Conservation (phyloP, 83 land plant species). For the Diphasiastrum complanatum region DNA sequence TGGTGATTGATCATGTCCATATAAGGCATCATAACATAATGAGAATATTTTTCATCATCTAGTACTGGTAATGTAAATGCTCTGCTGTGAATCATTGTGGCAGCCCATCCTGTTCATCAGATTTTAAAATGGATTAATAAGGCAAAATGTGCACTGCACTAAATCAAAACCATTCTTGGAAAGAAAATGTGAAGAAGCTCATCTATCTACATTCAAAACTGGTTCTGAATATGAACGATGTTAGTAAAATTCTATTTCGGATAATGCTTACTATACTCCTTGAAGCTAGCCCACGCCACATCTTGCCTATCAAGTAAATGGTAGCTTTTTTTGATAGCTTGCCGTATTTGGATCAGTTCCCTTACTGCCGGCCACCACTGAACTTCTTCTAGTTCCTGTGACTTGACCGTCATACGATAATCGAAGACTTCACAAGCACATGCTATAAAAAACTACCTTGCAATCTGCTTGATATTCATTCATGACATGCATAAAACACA, state of each 20-base stretch:
- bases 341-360: conserved; percentile 36
- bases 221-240: background rate
- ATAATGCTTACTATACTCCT: conserved; percentile 31
- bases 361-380: conserved; percentile 42
- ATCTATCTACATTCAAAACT: background rate
- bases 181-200: background rate
- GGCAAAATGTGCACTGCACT: background rate
- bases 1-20: conserved; percentile 48
- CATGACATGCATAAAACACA: background rate
- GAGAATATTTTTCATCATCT: conserved; percentile 33
- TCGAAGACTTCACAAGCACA: background rate
- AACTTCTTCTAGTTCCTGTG: conserved; percentile 36
- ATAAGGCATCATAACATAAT: conserved; percentile 44
- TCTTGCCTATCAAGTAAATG: conserved; percentile 4
- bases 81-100: conserved; percentile 40
- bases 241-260: background rate
- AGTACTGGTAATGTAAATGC: conserved; percentile 39
- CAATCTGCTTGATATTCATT: background rate
- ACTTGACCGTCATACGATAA: background rate
- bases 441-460: background rate
- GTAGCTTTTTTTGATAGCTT: conserved; percentile 32
- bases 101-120: conserved; percentile 47
- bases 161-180: background rate
- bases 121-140: too few relatives aligned
- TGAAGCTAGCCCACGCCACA: conserved; percentile 20